Evolutionary conservation across 306 rosid species (phyloP).

Genomic region (Prunus armeniaca): DNA sequence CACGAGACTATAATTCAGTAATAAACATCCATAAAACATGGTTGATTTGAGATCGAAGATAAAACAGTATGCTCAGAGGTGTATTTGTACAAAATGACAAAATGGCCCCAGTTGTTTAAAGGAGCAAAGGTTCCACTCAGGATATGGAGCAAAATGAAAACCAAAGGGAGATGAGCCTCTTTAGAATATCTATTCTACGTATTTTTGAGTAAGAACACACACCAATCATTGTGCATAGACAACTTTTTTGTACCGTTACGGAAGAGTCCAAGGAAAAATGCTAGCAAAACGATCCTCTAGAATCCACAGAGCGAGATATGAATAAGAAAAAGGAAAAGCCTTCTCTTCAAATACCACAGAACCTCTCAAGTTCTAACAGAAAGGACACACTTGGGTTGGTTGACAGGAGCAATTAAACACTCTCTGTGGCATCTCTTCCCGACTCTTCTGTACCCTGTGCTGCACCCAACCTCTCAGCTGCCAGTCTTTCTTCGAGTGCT

Average conservation of each 20-base stretch:
- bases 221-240: conserved; percentile 8
- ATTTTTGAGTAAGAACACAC: not conserved
- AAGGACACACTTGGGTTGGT: conserved; percentile 18
- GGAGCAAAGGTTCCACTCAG: not conserved
- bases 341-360: not conserved
- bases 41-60: not conserved
- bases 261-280: not conserved
- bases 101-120: not conserved
- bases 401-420: conserved; percentile 42
- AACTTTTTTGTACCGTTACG: not conserved
- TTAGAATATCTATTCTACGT: conserved; percentile 10
- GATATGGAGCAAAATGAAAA: not conserved
- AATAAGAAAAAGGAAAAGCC: not conserved
- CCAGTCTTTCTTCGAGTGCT: conserved; percentile 91
- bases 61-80: not conserved
- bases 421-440: conserved; percentile 46
- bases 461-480: conserved; percentile 73
- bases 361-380: not conserved
- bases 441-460: conserved; percentile 46
- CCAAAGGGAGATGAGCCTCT: not conserved
- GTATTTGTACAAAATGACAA: conserved; percentile 1
- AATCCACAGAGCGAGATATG: conserved; percentile 2
- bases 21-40: not conserved
- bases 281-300: conserved; percentile 25
- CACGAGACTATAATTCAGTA: not conserved